Evolutionary conservation across 805 yeast species (phyloP).

Genomic region (Cyberlindnera euphorbiae): DNA sequence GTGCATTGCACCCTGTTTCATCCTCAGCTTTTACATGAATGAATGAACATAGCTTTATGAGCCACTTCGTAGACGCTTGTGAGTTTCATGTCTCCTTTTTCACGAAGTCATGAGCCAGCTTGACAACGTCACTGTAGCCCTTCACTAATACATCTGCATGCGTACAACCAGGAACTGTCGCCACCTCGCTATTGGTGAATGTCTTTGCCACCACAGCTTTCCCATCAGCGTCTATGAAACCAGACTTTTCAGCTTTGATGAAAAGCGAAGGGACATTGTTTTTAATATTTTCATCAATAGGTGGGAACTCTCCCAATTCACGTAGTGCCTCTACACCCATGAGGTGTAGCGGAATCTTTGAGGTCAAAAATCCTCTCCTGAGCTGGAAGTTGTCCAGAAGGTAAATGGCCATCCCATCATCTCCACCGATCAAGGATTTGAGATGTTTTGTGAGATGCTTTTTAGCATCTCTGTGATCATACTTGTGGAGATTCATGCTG

Average conservation of each 20-base stretch:
- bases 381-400: conserved; percentile 15
- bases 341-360: conserved; percentile 25
- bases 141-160: conserved; percentile 9
- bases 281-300: background rate
- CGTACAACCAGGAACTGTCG: conserved; percentile 1
- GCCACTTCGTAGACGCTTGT: too few species aligned
- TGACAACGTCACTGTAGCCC: conserved; percentile 5
- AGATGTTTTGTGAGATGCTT: conserved; percentile 8
- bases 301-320: conserved; percentile 28
- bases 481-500: conserved; percentile 1
- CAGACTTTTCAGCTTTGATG: conserved; percentile 39
- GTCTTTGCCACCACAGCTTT: conserved; percentile 1
- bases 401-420: conserved; percentile 12
- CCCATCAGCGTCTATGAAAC: conserved; percentile 34
- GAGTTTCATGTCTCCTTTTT: too few species aligned
- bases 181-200: conserved; percentile 4
- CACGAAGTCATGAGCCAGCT: background rate
- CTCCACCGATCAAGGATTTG: conserved; percentile 1
- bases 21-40: too few species aligned
- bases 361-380: conserved; percentile 15
- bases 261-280: conserved; percentile 29
- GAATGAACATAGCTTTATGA: too few species aligned
- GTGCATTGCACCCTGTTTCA: too few species aligned
- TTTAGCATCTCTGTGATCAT: conserved; percentile 3
- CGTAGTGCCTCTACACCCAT: conserved; percentile 10